Base-by-base conservation (phyloP, 2,329 filamentous ascomycete species). In the Drechmeria coniospora region DNA sequence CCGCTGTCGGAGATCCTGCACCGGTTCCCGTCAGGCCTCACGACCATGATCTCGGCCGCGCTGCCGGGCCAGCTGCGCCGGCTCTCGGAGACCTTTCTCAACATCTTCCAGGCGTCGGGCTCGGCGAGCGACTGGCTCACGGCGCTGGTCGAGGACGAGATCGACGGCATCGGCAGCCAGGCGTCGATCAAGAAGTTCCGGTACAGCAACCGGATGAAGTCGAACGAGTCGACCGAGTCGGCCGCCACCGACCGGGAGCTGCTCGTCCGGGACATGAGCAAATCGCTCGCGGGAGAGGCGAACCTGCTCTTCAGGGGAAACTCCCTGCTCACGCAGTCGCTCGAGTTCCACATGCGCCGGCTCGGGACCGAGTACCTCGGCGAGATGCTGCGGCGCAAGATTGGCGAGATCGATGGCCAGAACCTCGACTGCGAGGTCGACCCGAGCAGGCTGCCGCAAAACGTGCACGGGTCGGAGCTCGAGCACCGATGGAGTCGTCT, bases 241-340 rank as follows among this genome's bases (percentile, higher is more conserved):
- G 51, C 53, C 3, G 49, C 47, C 11, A 69, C 62, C 35, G 79
- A 83, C 33, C 68, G 80, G 21, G 77, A 83, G 45, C 60, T 74
- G 26, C 63, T 80, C 15, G 74, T 84, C 14, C 68, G 79, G 24
- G 79, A 90, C 42, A 73, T 86, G 65, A 72, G 76, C 44, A 83
- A 78, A 48, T 79, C 78, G 7, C 64, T 84, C 4, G 77, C 81
- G 15, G 73, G 81, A 24, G 90, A 98, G 50, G 90, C 87, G 5
- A 98, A 95, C 41, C 63, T 98, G 2, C 69, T 98, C 4, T 98
- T 98, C 54, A 73, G 90, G 19, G 90, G 90, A 34, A 98, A 98
- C 45, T 92, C 90, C 0, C 60, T 98, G 8, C 65, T 95, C 16
- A 98, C 90, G 0, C 92, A 94, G 49, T 78, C 86, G 1, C 65